phyloP scores from a whole-genome alignment of 2,329 filamentous ascomycete species.

The Intubia oerlemansii region DNA sequence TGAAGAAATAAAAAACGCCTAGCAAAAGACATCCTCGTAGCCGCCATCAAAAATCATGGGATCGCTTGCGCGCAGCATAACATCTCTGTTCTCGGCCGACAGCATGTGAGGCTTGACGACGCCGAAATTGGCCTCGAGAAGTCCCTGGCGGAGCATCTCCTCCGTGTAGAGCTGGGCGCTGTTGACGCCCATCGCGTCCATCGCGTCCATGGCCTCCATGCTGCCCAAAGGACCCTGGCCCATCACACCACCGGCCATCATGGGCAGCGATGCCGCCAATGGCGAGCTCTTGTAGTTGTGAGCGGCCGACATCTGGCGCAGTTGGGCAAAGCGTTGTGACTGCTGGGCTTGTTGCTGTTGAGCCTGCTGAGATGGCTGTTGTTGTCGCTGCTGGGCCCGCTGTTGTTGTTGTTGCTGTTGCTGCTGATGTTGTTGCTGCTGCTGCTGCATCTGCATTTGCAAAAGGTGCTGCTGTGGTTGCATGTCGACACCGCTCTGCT shows the following conservation, averaged over 20 bases:
- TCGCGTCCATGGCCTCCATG: too few relatives aligned
- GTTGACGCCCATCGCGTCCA: too few relatives aligned
- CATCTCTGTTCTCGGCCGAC: slow-evolving; percentile 28
- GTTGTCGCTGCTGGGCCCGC: slow-evolving; percentile 1
- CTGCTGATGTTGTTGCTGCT: slow-evolving; percentile 1
- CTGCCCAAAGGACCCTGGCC: too few relatives aligned
- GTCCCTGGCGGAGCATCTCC: slow-evolving; percentile 25
- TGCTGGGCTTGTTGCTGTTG: slow-evolving; percentile 1
- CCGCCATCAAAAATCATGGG: slow-evolving; percentile 36
- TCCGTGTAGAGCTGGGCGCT: slow-evolving; percentile 18
- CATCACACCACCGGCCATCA: too few relatives aligned
- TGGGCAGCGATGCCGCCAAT: too few relatives aligned
- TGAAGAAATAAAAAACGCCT: too few relatives aligned
- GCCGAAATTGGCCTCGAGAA: slow-evolving; percentile 29
- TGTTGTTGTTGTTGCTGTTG: neutral
- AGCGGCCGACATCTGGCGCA: too few relatives aligned
- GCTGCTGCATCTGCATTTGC: slow-evolving; percentile 19
- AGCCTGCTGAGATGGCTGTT: slow-evolving; percentile 1
- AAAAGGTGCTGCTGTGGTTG: slow-evolving; percentile 19
- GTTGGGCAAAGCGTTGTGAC: too few relatives aligned
- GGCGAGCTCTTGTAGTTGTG: too few relatives aligned
- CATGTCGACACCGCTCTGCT: slow-evolving; percentile 15
- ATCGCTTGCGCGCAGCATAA: slow-evolving; percentile 35
- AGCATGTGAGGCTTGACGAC: slow-evolving; percentile 34
- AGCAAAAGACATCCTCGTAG: too few relatives aligned